Conservation (phyloP, 768 basidiomycete species). For the Podaxis sp. region DNA sequence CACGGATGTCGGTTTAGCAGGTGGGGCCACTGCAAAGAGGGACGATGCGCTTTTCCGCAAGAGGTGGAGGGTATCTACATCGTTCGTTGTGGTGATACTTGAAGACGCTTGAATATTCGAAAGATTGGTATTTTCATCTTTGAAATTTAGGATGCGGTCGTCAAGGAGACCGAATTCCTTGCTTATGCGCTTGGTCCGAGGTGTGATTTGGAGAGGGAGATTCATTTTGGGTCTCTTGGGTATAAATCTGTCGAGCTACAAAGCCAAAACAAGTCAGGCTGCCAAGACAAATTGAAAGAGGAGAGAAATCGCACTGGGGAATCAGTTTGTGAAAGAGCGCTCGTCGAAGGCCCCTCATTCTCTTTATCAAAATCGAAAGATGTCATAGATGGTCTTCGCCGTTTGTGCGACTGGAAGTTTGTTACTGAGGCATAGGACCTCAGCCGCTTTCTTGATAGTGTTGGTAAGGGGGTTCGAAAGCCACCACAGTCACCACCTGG, state of each 20-base stretch:
- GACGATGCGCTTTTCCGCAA: constrained; percentile 53
- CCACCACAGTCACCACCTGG: constrained; percentile 1
- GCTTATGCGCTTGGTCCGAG: constrained; percentile 67
- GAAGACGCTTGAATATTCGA: constrained; percentile 4
- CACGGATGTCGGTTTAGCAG: constrained; percentile 44
- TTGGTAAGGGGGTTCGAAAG: constrained; percentile 10
- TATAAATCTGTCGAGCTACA: constrained; percentile 63
- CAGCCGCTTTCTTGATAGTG: constrained; percentile 6
- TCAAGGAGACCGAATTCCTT: constrained; percentile 60
- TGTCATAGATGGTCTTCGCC: constrained; percentile 22
- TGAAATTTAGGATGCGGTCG: constrained; percentile 54
- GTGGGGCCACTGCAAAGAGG: constrained; percentile 39
- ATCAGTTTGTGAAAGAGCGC: constrained; percentile 10
- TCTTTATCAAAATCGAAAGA: constrained; percentile 19
- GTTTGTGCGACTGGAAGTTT: constrained; percentile 26
- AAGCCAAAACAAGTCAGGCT: not conserved
- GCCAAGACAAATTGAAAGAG: not conserved
- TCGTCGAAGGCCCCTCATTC: constrained; percentile 10
- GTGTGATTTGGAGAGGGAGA: constrained; percentile 60
- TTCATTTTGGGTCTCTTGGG: constrained; percentile 48
- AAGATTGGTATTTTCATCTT: constrained; percentile 32
- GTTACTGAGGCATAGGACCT: constrained; percentile 22
- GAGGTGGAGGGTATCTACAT: constrained; percentile 43
- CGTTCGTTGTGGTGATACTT: constrained; percentile 23
- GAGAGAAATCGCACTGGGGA: constrained; percentile 18